Evolutionary conservation across 2,329 filamentous ascomycete genomes (phyloP), one percentile per base, ranked within the genome.

Genomic region (Epicoccum nigrum): DNA sequence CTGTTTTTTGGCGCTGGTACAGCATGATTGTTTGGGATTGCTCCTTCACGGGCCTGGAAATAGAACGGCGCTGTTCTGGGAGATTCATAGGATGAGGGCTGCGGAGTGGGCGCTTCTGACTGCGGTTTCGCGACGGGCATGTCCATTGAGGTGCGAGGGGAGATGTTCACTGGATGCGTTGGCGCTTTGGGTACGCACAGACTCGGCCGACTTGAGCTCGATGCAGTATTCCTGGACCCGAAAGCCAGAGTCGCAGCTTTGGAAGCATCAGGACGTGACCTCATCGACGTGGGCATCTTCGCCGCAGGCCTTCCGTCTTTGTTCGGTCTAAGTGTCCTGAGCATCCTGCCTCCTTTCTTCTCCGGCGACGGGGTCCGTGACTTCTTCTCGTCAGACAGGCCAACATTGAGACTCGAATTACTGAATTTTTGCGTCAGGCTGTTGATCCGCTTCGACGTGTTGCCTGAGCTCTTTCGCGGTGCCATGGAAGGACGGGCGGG

Each of bases 191-290:
- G 56, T 9, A 47, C 39, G 31, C 34, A 55, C 32, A 60, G 25
- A 34, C 25, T 49, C 1, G 62, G 62, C 20, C 58, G 63, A 21
- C 39, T 59, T 3, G 63, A 58, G 31, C 43, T 51, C 7, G 58
- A n/a, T 16, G 50, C 51, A 15, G 62, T 23, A 16, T 32, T 32
- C 11, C 63, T 74, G 68, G 55, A 76, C 61, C 65, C 65, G 83
- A 84, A 87, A n/a, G 84, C 84, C 51, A 86, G 77, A 3, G 83
- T 83, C 2, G 85, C 85, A 3, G 85, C 85, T 61, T 82, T 84
- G 15, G 84, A 82, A 16, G 84, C 83, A 51, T 82, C 81, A 30
- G 80, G 79, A 30, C 74, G 68, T 25, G 76, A 74, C 39, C 71
- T 77, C 44, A 78, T 65, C 16, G 74, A 76, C 16, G 68, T 72